These are phyloP conservation scores for Linnemannia schmuckeri DNA, from an alignment of 192 early-diverging fungal genomes.

Conservation along the genomic window DNA sequence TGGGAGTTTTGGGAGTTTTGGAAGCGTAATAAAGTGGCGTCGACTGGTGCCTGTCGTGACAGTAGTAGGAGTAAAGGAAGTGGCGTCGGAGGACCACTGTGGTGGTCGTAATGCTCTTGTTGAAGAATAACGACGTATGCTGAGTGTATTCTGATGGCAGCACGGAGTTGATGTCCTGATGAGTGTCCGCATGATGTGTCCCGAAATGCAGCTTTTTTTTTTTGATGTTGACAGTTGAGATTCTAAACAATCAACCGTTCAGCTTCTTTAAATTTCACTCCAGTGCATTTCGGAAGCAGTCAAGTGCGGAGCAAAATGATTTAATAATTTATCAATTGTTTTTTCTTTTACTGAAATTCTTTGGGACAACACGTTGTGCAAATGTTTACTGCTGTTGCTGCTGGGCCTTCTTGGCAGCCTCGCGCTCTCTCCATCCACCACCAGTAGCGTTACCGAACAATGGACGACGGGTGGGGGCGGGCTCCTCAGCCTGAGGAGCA, in stretches of 20 bases:
- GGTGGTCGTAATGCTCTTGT: neutral
- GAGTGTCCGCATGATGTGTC: neutral
- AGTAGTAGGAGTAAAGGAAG: neutral
- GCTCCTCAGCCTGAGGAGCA: slow-evolving; percentile 24
- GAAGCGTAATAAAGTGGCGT: slow-evolving; percentile 30
- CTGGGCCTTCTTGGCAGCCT: slow-evolving; percentile 43
- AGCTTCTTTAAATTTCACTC: neutral
- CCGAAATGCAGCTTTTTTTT: neutral
- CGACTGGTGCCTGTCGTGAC: neutral
- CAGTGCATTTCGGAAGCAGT: neutral
- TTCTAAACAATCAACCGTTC: neutral
- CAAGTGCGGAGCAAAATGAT: neutral
- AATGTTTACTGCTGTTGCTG: slow-evolving; percentile 24
- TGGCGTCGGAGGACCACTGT: neutral
- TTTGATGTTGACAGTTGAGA: neutral
- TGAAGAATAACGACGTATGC: neutral
- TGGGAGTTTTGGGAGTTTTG: slow-evolving; percentile 30
- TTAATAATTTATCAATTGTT: slow-evolving; percentile 6
- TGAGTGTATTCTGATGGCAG: neutral
- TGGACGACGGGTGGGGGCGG: slow-evolving; percentile 23
- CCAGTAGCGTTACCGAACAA: slow-evolving; percentile 26
- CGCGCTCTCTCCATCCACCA: slow-evolving; percentile 51
- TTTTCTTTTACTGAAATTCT: neutral
- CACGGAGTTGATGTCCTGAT: neutral
- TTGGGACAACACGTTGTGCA: neutral